Evolutionary conservation across 768 basidiomycete genomes (phyloP).

Genomic region (Podaxis sp.): DNA sequence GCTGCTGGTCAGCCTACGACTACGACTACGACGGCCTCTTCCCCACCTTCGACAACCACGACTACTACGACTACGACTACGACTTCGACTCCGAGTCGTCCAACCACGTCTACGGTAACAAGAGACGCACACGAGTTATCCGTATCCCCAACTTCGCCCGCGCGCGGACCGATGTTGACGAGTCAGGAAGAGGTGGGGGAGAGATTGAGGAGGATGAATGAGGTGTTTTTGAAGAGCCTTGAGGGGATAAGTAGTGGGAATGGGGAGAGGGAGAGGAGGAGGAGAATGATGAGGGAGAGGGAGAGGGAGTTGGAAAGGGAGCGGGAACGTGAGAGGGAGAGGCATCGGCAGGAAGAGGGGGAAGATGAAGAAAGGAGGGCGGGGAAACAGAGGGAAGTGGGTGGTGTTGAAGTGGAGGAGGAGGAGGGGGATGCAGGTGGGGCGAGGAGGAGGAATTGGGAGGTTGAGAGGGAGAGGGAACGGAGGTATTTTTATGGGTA

Average conservation of each 20-base stretch:
- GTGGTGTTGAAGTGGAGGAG: neutral
- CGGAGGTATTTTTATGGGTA: conserved; percentile 10
- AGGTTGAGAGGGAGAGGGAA: conserved; percentile 12
- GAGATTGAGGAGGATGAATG: conserved; percentile 64
- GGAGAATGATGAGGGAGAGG: conserved; percentile 25
- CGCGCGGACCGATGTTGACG: conserved; percentile 57
- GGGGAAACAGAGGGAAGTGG: neutral
- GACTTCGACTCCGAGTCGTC: neutral
- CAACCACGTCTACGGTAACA: neutral
- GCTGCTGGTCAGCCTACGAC: neutral
- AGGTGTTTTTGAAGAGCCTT: conserved; percentile 62
- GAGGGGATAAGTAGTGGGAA: conserved; percentile 47
- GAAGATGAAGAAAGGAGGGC: neutral
- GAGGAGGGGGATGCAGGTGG: conserved; percentile 5
- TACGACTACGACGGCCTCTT: neutral
- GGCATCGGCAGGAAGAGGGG: conserved; percentile 16
- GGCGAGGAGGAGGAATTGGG: neutral
- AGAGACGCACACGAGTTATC: neutral
- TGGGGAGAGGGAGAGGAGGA: conserved; percentile 14
- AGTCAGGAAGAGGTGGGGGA: conserved; percentile 67
- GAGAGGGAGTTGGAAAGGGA: conserved; percentile 21
- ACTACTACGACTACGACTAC: neutral
- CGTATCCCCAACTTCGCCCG: conserved; percentile 27
- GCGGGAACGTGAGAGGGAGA: conserved; percentile 14
- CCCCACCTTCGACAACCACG: neutral